Percentiles rank a stretch among this genome's conserved stretches.
Evolutionary conservation across 1,284 basidiomycete species (phyloP).

Genomic region (Moesziomyces sp.): DNA sequence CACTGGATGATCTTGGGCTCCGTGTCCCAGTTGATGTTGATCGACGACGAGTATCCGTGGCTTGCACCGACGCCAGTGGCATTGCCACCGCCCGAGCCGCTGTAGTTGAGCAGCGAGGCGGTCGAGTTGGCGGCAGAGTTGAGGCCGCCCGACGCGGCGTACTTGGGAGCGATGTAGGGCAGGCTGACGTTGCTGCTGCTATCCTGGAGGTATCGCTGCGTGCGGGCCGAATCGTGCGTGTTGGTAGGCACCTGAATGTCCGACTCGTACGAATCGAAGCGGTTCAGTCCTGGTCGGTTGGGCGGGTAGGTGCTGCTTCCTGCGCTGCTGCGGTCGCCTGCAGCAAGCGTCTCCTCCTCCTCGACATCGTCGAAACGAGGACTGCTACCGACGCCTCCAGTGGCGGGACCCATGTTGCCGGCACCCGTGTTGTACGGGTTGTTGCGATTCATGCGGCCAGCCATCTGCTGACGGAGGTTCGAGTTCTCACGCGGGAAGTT

Average conservation of each 20-base stretch:
- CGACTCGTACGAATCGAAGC: conserved; percentile 41
- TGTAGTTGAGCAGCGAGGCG: conserved; percentile 42
- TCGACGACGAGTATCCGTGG: conserved; percentile 32
- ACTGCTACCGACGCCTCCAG: conserved; percentile 25
- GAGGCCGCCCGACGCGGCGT: conserved; percentile 18
- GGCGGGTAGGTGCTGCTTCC: conserved; percentile 30
- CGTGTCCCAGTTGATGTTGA: conserved; percentile 37
- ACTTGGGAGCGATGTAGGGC: conserved; percentile 45
- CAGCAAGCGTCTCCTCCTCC: neutral
- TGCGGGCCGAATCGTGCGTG: conserved; percentile 37
- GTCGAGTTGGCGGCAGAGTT: conserved; percentile 24
- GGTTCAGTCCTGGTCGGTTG: conserved; percentile 13
- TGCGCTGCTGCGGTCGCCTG: conserved; percentile 9
- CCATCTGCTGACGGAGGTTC: conserved; percentile 37
- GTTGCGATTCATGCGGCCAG: conserved; percentile 14
- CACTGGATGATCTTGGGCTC: conserved; percentile 54
- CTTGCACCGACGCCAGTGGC: conserved; percentile 17
- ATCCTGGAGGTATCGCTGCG: conserved; percentile 46
- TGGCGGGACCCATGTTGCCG: conserved; percentile 11
- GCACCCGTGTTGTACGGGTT: conserved; percentile 21
- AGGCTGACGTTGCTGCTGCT: conserved; percentile 41
- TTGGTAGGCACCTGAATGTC: conserved; percentile 32
- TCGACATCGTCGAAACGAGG: conserved; percentile 24
- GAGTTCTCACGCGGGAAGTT: conserved; percentile 34
- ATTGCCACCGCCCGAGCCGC: conserved; percentile 22